These are phyloP conservation scores for Exophiala aquamarina DNA, from an alignment of 2,329 filamentous ascomycete species.

Conservation along the genomic window DNA sequence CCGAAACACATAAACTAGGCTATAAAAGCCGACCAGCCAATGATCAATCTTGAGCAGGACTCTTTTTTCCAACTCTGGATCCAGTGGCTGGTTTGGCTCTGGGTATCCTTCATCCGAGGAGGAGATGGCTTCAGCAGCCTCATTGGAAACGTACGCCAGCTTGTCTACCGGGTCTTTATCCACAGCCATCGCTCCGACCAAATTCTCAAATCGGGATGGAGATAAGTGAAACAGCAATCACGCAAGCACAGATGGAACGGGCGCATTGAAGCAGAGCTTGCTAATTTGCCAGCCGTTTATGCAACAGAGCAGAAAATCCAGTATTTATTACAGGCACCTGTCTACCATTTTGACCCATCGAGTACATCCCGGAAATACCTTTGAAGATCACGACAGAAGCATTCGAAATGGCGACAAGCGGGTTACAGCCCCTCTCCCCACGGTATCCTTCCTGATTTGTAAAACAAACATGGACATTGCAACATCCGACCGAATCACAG, in stretches of 20 bases:
- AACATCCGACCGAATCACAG: no score
- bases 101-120: conserved; percentile 87
- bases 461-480: no score
- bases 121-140: conserved; percentile 79
- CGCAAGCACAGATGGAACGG: no score
- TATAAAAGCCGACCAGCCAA: conserved; percentile 25
- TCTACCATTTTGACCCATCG: background rate
- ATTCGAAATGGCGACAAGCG: background rate
- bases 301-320: no score
- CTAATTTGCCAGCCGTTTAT: no score
- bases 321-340: no score
- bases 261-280: no score
- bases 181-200: background rate
- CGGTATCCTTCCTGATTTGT: no score
- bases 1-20: conserved; percentile 24
- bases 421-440: no score
- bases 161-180: background rate
- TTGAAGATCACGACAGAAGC: background rate
- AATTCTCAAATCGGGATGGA: no score
- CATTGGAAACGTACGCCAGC: conserved; percentile 54
- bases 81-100: conserved; percentile 37
- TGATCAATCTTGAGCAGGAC: conserved; percentile 14
- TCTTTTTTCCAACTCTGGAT: conserved; percentile 28
- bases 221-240: no score
- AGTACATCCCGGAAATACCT: background rate